Base-by-base conservation (phyloP, 352 stramenopile genomes). In the Pythium phragmiticola region DNA sequence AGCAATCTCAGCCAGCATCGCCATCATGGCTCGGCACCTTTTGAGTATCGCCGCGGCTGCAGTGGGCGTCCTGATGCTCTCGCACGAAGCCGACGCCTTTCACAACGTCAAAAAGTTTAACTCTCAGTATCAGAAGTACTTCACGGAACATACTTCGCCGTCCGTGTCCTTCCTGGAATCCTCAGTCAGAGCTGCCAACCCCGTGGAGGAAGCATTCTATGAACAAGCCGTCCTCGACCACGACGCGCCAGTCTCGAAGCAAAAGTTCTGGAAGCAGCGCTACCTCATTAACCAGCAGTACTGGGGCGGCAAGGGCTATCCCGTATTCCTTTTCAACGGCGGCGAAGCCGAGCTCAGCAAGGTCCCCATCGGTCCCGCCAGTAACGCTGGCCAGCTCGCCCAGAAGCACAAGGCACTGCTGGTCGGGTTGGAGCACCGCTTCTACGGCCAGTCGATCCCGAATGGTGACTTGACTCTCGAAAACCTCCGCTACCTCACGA, bases 401-500 rank as follows among this genome's bases (percentile, higher is more conserved):
- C 65, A 92, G 66, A 71, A 94, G 46, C 77, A 94, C 60, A 68
- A 73, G 42, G 87, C 86, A 23, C 57, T 95, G 34, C 65, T 96
- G 30, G 83, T 97, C 65, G 92, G 92, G 0, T 65, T 99, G 13
- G 95, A 98, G 74, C 96, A 98, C 77, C 87, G 96, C 8, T 98
- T 97, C 80, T 99, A 98, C 70, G 96, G 95, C 55, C 84, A 92
- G 54, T 97, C 87, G 49, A 96, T 96, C 75, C 92, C 92, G 26
- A 93, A 72, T 8, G 43, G 66, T 8, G 76, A 94, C 73, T 88
- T 92, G 78, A 92, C 75, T 69, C 74, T 82, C 37, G 57, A 70
- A 11, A 90, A 97, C 73, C 70, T 98, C 26, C 75, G 74, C 23
- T 98, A 90, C 74, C 85, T 98, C 21, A 97, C 84, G 17, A 93